Base-by-base conservation (phyloP, 257 asterid species). In the Przewalskia tangutica region DNA sequence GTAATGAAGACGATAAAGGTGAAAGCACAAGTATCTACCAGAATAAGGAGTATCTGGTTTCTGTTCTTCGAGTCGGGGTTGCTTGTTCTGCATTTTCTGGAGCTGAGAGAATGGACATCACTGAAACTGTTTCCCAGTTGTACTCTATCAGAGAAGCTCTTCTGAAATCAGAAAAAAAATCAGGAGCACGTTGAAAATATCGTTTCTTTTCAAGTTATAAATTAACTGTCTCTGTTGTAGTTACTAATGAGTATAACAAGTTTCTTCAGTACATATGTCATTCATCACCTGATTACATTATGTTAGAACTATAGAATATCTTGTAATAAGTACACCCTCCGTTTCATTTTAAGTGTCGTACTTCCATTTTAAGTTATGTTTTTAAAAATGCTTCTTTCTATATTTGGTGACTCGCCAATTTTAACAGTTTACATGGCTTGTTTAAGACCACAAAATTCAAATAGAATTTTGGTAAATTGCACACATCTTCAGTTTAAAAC, bases 61-160 rank as follows among this genome's bases (percentile, higher is more conserved):
- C 89, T 44, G 68, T 86, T 3, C 77, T 86, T 82, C 62, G 77
- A 68, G 84, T 86, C n/a, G 89, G 86, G 53, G 80, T 83, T 60
- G 84, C 83, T 81, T 86, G 89, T 58, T 83, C 86, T 1, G 44
- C 56, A 3, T 84, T 58, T 23, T 81, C 85, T 60, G 84, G 86
- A 40, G 42, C 50, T 32, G 82, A 83, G 36, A 64, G 89, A 10
- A 86, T 86, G 86, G 66, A 81, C 55, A 83, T 86, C 55, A 77
- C 76, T 3, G 85, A 86, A 46, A 84, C 80, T 44, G 44, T 38
- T 55, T 63, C 68, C 12, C 5, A 16, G 34, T 36, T 77, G 81
- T 7, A 77, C 53, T 77, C 67, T 7, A 77, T 27, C 42, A 77
- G n/a, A 56, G 48, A 38, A 5, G 65, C 27, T 56, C 81, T 56